phyloP scores from a whole-genome alignment of 768 basidiomycete species.

The Agrocybe praecox region DNA sequence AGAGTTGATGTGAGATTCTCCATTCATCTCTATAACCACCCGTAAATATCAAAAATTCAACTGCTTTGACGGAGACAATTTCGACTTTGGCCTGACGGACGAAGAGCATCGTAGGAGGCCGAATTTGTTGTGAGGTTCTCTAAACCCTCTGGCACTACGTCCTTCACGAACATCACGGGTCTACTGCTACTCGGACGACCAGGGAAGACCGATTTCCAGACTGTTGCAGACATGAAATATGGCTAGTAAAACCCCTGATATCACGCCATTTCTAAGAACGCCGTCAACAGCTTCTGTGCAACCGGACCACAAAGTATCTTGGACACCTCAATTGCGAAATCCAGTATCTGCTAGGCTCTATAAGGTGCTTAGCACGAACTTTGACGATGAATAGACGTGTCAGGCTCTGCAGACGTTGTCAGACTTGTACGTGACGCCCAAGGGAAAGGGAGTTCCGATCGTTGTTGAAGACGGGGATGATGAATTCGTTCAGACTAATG shows the following conservation, averaged over 20 bases:
- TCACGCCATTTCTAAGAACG: slow-evolving; percentile 11
- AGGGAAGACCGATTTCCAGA: too few relatives aligned
- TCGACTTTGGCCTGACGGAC: too few relatives aligned
- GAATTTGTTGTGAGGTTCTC: too few relatives aligned
- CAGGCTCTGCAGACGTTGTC: slow-evolving; percentile 87
- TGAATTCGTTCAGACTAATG: slow-evolving; percentile 36
- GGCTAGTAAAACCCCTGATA: slow-evolving; percentile 5
- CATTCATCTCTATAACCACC: too few relatives aligned
- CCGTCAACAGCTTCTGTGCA: slow-evolving; percentile 14
- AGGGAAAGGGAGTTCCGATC: slow-evolving; percentile 33
- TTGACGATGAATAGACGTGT: slow-evolving; percentile 73
- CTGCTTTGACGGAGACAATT: too few relatives aligned
- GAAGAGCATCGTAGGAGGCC: too few relatives aligned
- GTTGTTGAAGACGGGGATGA: slow-evolving; percentile 27
- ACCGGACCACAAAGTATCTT: slow-evolving; percentile 21
- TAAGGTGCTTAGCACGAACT: slow-evolving; percentile 84
- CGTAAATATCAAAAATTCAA: too few relatives aligned
- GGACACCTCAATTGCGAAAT: slow-evolving; percentile 46
- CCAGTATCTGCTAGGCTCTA: slow-evolving; percentile 88
- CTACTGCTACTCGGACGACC: too few relatives aligned
- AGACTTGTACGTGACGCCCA: slow-evolving; percentile 61
- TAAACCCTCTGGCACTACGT: too few relatives aligned
- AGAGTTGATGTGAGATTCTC: too few relatives aligned
- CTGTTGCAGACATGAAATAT: not conserved
- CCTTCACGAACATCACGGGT: too few relatives aligned